Base-by-base conservation (phyloP, 2,329 filamentous ascomycete genomes). In the Xylariaceae sp. region DNA sequence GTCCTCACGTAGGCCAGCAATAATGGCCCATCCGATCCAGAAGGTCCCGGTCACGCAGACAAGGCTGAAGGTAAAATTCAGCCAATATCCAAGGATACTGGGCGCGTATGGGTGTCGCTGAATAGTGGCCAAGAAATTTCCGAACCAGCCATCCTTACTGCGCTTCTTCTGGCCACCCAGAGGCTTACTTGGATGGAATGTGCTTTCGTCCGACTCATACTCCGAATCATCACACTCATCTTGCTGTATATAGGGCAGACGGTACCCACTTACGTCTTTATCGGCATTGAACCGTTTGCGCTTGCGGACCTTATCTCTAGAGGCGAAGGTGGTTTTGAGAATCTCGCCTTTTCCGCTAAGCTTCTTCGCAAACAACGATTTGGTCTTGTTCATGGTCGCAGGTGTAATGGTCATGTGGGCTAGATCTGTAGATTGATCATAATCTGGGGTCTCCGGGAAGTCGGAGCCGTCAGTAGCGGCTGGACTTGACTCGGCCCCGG, bases 1-100 rank as follows among this genome's bases (percentile, higher is more conserved):
- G 69, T 97, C 92, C 20, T 81, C 79, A 11, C 86, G 85, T 46
- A 94, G 84, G 7, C 89, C 87, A 11, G 80, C 76, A 60, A 89
- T 83, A 62, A 91, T 81, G 1, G 82, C 79, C 74, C 87, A 91
- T 27, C 90, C 77, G 36, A 91, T 77, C 70, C 88, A 93, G 33
- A 85, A 73, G 2, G 59, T 57, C 16, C 55, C 61, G 0, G 50
- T 43, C 8, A 67, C 57, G 18, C 57, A 64, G 62, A 76, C 79
- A 40, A 85, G 68, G 67, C 91, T 91, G 73, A 91, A 81, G 2
- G 79, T 67, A 3, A 86, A 73, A 50, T 82, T 79, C 27, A 86
- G 71, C 79, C 84, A 87, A 56, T 78, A 77, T 41, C 81, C 82
- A 33, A 85, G 70, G 53, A 85, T 80, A 21, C 82, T 79, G 1